Conservation (phyloP, 148 eudicot genomes). For the Fallopia convolvulus region DNA sequence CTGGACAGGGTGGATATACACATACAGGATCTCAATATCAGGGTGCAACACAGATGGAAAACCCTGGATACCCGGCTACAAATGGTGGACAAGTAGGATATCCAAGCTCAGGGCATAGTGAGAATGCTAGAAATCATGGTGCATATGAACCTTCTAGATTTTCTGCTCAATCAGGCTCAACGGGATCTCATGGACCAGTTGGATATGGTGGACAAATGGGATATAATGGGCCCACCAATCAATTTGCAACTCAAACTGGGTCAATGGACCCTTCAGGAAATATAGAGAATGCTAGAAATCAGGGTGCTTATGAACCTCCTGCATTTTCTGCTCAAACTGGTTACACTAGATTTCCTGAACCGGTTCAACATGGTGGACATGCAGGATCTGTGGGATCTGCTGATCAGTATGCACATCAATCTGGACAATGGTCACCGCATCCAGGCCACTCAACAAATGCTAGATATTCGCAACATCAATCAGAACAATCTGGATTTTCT, state of each 20-base stretch:
- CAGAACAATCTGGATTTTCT: background rate
- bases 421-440: background rate
- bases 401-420: background rate
- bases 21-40: background rate
- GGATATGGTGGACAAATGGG: background rate
- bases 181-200: background rate
- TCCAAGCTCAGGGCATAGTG: background rate
- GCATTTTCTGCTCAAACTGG: background rate
- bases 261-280: background rate
- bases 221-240: background rate
- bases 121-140: background rate
- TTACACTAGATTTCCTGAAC: background rate
- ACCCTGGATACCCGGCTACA: background rate
- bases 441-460: background rate
- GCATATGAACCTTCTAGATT: background rate
- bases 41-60: background rate
- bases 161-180: background rate
- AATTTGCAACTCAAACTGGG: background rate
- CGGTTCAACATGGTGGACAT: background rate
- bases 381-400: background rate
- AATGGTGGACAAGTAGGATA: background rate
- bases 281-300: background rate
- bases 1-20: background rate
- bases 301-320: background rate
- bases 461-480: background rate